These are phyloP conservation scores for Yarrowia sp. DNA, from an alignment of 805 yeast species.

Conservation along the genomic window DNA sequence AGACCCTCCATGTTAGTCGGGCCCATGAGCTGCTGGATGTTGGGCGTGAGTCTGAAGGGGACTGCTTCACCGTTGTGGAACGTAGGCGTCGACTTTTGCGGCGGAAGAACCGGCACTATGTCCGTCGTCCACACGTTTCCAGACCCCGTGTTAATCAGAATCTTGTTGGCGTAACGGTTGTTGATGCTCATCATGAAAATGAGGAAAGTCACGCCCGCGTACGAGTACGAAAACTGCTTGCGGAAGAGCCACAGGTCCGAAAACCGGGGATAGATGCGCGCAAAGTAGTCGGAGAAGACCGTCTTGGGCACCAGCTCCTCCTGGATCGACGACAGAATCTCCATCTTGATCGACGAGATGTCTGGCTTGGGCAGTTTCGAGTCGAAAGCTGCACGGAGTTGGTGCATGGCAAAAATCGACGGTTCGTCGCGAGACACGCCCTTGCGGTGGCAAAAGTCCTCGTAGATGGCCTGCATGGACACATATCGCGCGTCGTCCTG, in stretches of 20 bases:
- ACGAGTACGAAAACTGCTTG: constrained; percentile 90
- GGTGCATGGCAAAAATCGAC: constrained; percentile 77
- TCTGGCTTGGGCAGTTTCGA: constrained; percentile 93
- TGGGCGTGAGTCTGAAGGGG: constrained; percentile 95
- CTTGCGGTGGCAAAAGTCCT: constrained; percentile 71
- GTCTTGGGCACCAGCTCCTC: constrained; percentile 81
- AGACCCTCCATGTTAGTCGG: constrained; percentile 92
- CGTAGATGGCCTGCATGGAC: constrained; percentile 80
- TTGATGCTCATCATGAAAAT: constrained; percentile 94
- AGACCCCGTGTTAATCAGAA: constrained; percentile 72
- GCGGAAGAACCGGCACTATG: constrained; percentile 68
- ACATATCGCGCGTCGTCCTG: constrained; percentile 75
- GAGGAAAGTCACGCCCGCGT: constrained; percentile 88
- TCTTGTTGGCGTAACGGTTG: constrained; percentile 90
- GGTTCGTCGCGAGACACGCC: constrained; percentile 86
- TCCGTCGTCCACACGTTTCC: constrained; percentile 94
- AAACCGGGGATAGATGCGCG: constrained; percentile 65
- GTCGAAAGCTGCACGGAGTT: constrained; percentile 88
- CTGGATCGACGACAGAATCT: constrained; percentile 87
- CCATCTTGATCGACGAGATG: constrained; percentile 80
- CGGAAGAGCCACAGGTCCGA: constrained; percentile 98
- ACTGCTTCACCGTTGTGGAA: constrained; percentile 90
- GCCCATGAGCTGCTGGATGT: constrained; percentile 89
- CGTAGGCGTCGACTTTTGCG: constrained; percentile 65
- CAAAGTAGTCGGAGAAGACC: constrained; percentile 75